Evolutionary conservation across 2,329 filamentous ascomycete genomes (phyloP), one percentile per base, ranked within the genome.

Genomic region (Talaromyces albobiverticillius): DNA sequence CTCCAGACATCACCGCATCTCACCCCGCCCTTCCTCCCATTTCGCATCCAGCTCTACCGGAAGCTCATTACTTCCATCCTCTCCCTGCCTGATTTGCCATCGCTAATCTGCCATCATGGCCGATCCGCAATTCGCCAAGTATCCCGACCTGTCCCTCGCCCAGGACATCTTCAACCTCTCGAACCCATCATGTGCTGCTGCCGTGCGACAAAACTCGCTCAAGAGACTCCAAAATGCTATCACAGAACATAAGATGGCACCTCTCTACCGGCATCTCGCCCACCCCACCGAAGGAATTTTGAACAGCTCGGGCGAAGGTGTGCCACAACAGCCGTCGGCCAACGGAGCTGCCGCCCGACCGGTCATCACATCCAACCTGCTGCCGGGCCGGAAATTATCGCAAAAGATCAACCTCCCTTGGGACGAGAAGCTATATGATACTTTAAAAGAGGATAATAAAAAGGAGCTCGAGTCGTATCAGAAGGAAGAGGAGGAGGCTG

Each of bases 401-500:
- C 77, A 82, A 23, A 83, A 80, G 57, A 81, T 89, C 41, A 85
- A 83, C 62, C 79, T 97, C 54, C 83, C 90, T 0, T 99, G 94
- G 94, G 91, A 99, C 67, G 92, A 97, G 76, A 81, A 82, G 22
- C 77, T 96, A 57, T 97, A 96, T 70, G 82, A 89, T 65, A 82
- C 83, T 69, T 76, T 94, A 61, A 84, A 87, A 71, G 83, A 83
- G 60, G 87, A 90, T 60, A 94, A 94, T 64, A 87, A 90, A 63
- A 82, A 83, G 65, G 88, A 93, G 77, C 77, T 93, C 46, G 87
- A 88, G 61, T 81, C 77, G 49, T 84, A 88, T 65, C 85, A 92
- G 75, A 91, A 91, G 73, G 89, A 94, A 73, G 87, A 93, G 72
- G 93, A 96, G 58, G 92, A 99, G 70, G 94, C 94, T 9, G 87